phyloP scores from a whole-genome alignment of 352 stramenopile genomes.

The Pythium folliculosum region DNA sequence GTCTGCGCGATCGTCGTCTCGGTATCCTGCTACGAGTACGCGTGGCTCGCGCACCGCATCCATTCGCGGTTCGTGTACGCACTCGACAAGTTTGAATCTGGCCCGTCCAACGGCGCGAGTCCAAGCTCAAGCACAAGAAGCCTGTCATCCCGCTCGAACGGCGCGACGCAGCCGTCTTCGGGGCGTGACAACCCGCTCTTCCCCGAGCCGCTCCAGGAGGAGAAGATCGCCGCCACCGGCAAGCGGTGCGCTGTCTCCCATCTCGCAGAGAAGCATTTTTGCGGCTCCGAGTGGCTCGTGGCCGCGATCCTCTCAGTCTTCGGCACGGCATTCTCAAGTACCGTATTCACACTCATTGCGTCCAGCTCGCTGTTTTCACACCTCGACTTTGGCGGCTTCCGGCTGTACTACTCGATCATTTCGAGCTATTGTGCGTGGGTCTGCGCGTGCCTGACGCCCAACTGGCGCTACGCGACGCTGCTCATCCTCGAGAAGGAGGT shows the following conservation, averaged over 20 bases:
- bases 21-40: slow-evolving; percentile 73
- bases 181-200: slow-evolving; percentile 9
- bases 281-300: slow-evolving; percentile 46
- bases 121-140: slow-evolving; percentile 20
- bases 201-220: slow-evolving; percentile 14
- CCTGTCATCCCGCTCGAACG: slow-evolving; percentile 14
- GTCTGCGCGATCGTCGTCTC: slow-evolving; percentile 54
- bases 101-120: background rate
- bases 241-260: slow-evolving; percentile 18
- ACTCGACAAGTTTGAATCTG: slow-evolving; percentile 27
- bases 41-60: slow-evolving; percentile 72
- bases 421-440: slow-evolving; percentile 47
- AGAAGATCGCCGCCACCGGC: slow-evolving; percentile 13
- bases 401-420: slow-evolving; percentile 49
- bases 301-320: slow-evolving; percentile 38
- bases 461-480: slow-evolving; percentile 50
- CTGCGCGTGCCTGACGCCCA: slow-evolving; percentile 50
- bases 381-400: slow-evolving; percentile 30
- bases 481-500: slow-evolving; percentile 48
- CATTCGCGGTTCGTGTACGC: slow-evolving; percentile 47
- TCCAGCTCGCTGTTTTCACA: slow-evolving; percentile 42
- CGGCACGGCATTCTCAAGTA: slow-evolving; percentile 37
- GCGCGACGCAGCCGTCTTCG: slow-evolving; percentile 16
- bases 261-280: slow-evolving; percentile 8
- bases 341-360: slow-evolving; percentile 35